Conservation (phyloP, 306 rosid genomes). For the Casuarina cunninghamiana region DNA sequence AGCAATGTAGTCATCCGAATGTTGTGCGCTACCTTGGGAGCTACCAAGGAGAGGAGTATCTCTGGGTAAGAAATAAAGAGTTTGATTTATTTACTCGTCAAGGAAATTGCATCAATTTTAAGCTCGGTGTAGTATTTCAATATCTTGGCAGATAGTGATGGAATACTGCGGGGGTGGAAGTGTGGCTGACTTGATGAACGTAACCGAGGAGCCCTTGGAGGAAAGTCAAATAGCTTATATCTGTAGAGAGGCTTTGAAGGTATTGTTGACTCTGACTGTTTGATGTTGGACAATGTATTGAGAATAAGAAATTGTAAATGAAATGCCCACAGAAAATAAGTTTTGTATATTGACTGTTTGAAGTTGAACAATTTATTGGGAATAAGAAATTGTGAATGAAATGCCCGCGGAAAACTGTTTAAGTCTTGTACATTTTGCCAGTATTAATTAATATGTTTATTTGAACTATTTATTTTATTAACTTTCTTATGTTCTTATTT, state of each 20-base stretch:
- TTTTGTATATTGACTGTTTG: not conserved
- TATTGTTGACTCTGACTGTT: constrained; percentile 22
- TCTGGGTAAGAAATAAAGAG: constrained; percentile 67
- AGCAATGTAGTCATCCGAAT: constrained; percentile 97
- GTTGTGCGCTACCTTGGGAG: constrained; percentile 98
- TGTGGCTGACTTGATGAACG: constrained; percentile 89
- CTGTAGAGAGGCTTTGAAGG: constrained; percentile 96
- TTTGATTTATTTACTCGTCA: not conserved
- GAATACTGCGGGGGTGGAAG: constrained; percentile 99
- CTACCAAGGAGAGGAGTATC: constrained; percentile 99
- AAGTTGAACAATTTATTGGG: not conserved
- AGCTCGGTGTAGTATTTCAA: constrained; percentile 31
- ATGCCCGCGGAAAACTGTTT: not conserved
- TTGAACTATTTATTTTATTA: constrained; percentile 6
- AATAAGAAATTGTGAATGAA: not conserved
- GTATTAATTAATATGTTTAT: not conserved
- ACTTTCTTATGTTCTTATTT: constrained; percentile 6
- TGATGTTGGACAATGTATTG: constrained; percentile 2
- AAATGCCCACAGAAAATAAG: not conserved
- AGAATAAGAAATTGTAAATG: not conserved
- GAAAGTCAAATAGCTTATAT: constrained; percentile 93
- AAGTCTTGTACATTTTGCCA: not conserved
- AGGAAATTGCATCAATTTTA: constrained; percentile 20
- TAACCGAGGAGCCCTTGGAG: constrained; percentile 82
- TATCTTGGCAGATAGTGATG: constrained; percentile 93